Conservation (phyloP, 225 moss, liverwort and hornwort genomes). For the Rhytidiadelphus loreus region DNA sequence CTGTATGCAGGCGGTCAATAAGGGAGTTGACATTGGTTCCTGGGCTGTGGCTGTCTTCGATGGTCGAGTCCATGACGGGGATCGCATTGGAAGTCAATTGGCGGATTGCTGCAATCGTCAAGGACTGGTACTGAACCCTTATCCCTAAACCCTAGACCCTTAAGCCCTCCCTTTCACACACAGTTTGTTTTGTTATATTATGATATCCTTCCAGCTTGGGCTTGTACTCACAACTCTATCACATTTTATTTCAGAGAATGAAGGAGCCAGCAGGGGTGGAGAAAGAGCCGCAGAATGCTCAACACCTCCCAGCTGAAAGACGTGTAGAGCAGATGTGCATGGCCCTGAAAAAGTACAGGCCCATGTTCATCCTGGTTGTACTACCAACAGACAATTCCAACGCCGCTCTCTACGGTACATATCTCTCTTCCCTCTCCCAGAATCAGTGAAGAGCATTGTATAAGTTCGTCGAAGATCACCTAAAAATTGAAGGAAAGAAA, state of each 20-base stretch:
- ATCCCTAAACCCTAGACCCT: neutral
- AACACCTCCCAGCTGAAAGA: slow-evolving; percentile 31
- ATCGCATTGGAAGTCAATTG: slow-evolving; percentile 36
- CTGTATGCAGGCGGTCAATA: slow-evolving; percentile 39
- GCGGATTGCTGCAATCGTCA: slow-evolving; percentile 31
- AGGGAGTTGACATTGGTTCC: slow-evolving; percentile 19
- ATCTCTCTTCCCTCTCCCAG: neutral
- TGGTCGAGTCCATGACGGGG: slow-evolving; percentile 10
- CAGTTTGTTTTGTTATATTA: neutral
- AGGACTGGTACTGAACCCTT: slow-evolving; percentile 45
- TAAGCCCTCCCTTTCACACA: neutral
- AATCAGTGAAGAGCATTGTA: neutral
- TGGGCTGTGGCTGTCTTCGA: slow-evolving; percentile 80
- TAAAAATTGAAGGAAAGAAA: neutral
- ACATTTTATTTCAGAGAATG: slow-evolving; percentile 15
- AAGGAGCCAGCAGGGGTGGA: slow-evolving; percentile 21
- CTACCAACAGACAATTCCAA: slow-evolving; percentile 60
- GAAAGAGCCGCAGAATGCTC: slow-evolving; percentile 28
- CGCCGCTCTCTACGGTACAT: slow-evolving; percentile 57
- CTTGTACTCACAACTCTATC: neutral
- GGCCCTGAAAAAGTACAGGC: slow-evolving; percentile 9
- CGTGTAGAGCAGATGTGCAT: slow-evolving; percentile 50
- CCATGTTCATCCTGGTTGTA: slow-evolving; percentile 59
- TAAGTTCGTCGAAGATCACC: neutral
- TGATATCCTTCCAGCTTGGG: neutral